These are phyloP conservation scores for Spencermartinsiella europaea DNA, from an alignment of 805 yeast species.

Conservation along the genomic window DNA sequence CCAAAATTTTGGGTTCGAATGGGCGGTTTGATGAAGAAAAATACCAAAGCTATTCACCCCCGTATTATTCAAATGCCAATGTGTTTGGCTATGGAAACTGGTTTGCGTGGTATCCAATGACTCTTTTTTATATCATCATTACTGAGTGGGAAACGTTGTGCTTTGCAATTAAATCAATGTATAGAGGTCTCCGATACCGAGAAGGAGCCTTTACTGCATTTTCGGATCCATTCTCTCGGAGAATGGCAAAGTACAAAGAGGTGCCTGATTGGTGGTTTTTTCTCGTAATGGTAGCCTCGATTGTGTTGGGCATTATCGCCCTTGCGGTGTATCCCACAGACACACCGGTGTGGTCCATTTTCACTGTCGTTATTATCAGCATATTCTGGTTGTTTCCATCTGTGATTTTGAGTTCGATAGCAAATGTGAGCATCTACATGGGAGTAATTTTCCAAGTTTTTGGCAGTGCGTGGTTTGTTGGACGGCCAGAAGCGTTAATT, in stretches of 20 bases:
- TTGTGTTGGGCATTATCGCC: conserved; percentile 39
- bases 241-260: conserved; percentile 53
- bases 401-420: conserved; percentile 52
- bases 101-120: conserved; percentile 48
- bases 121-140: conserved; percentile 42
- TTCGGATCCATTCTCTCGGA: conserved; percentile 21
- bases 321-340: conserved; percentile 37
- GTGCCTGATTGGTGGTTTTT: conserved; percentile 75
- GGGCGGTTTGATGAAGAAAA: conserved; percentile 39
- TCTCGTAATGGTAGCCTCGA: conserved; percentile 41
- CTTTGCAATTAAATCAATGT: conserved; percentile 12
- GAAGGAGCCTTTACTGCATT: conserved; percentile 37
- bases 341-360: conserved; percentile 55
- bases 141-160: conserved; percentile 38
- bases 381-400: conserved; percentile 57
- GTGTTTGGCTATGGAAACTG: conserved; percentile 48
- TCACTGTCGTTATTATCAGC: conserved; percentile 52
- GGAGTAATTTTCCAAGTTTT: conserved; percentile 60
- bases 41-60: conserved; percentile 48
- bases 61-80: conserved; percentile 52
- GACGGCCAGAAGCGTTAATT: conserved; percentile 50
- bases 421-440: conserved; percentile 52
- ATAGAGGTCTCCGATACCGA: conserved; percentile 4
- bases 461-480: conserved; percentile 63
- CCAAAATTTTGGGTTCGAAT: conserved; percentile 38